phyloP scores from a whole-genome alignment of 148 eudicot genomes.

The Rhododendron vialii region DNA sequence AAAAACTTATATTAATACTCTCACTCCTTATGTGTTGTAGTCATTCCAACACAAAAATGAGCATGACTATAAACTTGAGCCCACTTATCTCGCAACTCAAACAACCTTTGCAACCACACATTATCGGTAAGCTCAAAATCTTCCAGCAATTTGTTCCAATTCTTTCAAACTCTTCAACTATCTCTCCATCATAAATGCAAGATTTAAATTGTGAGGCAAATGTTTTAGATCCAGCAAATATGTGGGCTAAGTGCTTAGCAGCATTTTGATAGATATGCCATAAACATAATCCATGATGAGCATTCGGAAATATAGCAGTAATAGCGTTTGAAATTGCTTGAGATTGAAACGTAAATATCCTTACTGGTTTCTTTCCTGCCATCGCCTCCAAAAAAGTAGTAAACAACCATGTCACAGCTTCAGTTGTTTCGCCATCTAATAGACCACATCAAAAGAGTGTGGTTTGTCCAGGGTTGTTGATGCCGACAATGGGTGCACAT shows the following conservation, averaged over 20 bases:
- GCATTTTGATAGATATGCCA: neutral
- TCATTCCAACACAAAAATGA: neutral
- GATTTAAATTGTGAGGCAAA: neutral
- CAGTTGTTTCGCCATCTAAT: neutral
- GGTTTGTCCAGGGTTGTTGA: neutral
- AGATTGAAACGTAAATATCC: neutral
- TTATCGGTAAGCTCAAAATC: neutral
- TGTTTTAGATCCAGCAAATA: neutral
- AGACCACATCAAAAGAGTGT: neutral
- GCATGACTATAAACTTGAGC: neutral
- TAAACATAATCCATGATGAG: neutral
- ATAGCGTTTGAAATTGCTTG: neutral
- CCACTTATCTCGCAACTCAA: neutral
- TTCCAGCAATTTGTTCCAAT: neutral
- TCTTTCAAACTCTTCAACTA: neutral
- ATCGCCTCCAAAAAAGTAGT: neutral
- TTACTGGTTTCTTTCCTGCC: neutral
- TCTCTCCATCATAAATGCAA: neutral
- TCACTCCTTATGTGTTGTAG: neutral
- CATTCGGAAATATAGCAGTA: neutral
- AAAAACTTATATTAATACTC: neutral
- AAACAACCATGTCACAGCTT: neutral
- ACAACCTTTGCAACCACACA: neutral
- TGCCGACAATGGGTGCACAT: neutral
- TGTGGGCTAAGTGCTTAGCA: neutral